A percentile compares a stretch with the other conserved stretches of the same genome.
phyloP scores from a whole-genome alignment of 495 filamentous ascomycete genomes.

The Neurospora sp. region DNA sequence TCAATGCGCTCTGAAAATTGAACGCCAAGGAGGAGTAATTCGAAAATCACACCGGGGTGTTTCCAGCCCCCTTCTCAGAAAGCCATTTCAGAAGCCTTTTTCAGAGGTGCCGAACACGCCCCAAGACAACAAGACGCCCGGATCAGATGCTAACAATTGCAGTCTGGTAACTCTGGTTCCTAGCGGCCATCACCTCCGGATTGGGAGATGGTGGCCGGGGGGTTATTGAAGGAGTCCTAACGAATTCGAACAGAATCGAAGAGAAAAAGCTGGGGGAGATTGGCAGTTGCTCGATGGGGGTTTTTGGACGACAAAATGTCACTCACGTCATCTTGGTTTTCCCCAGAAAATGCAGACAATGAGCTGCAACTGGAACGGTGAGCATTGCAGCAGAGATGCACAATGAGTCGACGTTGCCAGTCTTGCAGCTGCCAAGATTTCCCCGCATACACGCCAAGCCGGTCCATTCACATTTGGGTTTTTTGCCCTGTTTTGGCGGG shows the following conservation, averaged over 20 bases:
- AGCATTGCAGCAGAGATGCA: too few relatives aligned
- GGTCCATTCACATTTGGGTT: neutral
- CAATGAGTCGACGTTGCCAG: too few relatives aligned
- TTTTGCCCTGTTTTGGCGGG: too few relatives aligned
- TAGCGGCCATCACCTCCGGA: neutral
- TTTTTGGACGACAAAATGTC: neutral
- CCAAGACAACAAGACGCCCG: too few relatives aligned
- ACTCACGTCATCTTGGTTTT: neutral
- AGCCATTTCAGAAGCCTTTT: too few relatives aligned
- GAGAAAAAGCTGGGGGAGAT: neutral
- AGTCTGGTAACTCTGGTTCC: neutral
- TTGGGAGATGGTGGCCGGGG: neutral
- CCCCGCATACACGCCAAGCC: neutral
- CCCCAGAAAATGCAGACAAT: neutral
- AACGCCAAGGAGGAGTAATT: too few relatives aligned
- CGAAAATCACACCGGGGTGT: too few relatives aligned
- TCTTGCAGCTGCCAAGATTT: neutral
- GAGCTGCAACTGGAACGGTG: too few relatives aligned
- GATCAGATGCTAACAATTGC: neutral
- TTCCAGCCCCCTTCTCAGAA: too few relatives aligned
- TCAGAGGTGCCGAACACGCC: too few relatives aligned
- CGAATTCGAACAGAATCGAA: neutral
- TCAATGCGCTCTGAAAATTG: too few relatives aligned
- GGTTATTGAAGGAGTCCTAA: neutral
- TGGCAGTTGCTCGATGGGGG: neutral